Percentiles rank a stretch among this genome's conserved stretches.
phyloP scores from a whole-genome alignment of 2,329 filamentous ascomycete species.

The Ophiostoma himal-ulmi region DNA sequence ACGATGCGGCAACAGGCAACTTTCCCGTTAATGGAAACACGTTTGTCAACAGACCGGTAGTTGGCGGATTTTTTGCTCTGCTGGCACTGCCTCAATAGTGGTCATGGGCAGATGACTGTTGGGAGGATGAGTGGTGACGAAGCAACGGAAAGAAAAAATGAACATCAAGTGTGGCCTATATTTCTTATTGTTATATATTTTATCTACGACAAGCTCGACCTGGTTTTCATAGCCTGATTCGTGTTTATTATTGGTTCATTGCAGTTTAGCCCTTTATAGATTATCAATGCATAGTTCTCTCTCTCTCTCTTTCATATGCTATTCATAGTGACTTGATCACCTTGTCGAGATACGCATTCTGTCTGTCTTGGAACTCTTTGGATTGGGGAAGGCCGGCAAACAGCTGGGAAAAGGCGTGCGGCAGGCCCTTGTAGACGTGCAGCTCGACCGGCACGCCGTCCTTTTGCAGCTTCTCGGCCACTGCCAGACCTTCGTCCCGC shows the following conservation, averaged over 20 bases:
- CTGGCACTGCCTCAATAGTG: constrained; percentile 50
- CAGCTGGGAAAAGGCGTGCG: constrained; percentile 33
- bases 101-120: background rate
- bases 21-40: constrained; percentile 51
- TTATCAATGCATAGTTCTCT: background rate
- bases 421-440: constrained; percentile 34
- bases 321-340: background rate
- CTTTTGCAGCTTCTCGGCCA: constrained; percentile 34
- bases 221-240: background rate
- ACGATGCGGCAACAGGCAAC: constrained; percentile 63
- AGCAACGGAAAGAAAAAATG: no score
- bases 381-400: constrained; percentile 13
- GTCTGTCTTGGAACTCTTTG: background rate
- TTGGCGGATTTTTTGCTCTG: constrained; percentile 74
- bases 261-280: background rate
- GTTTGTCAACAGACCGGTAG: constrained; percentile 74
- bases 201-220: background rate
- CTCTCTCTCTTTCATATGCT: background rate
- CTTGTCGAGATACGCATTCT: background rate
- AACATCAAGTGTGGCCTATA: background rate
- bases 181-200: constrained; percentile 1
- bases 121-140: background rate
- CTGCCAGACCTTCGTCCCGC: constrained; percentile 38
- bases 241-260: background rate
- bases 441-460: constrained; percentile 34